Base-by-base conservation (phyloP, 2,329 filamentous ascomycete genomes). In the Cyphellophora europaea region DNA sequence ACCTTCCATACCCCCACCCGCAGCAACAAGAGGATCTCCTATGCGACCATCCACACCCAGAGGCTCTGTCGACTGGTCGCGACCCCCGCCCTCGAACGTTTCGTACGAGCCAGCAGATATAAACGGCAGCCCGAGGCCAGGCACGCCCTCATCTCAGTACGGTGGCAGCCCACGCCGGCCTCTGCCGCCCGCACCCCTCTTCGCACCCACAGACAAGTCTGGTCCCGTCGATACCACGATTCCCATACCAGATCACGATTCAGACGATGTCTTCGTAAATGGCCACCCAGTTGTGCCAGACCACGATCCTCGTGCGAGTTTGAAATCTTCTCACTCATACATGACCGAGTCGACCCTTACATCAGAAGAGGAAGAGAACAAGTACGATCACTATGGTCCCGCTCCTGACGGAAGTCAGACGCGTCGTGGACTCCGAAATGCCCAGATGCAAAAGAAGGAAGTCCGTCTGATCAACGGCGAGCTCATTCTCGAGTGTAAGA, bases 381-480 rank as follows among this genome's bases (percentile, higher is more conserved):
- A 87, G 53, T 69, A 75, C 15, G 81, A 62, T 34, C 78, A 87
- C 55, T 94, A 94, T 54, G 89, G 85, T 0, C 84, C 86, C 1
- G 89, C 87, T 1, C 91, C 91, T 0, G 75, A 82, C 36, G 86
- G 85, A 6, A 82, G 84, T 37, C 91, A 98, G 55, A 79, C 85
- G 53, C 77, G 91, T 37, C 75, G 91, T 51, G 91, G 91, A 37
- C 85, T 89, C 17, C 77, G 89, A 46, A 74, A 82, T 18, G 85
- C 86, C 3, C 85, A 94, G 51, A 89, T 89, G 75, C 77, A 82
- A 8, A 91, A 80, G 61, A 94, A 93, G 55, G 89, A 96, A 58
- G 91, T 98, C 36, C 80, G 86, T 51, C 74, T 98, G 29, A 93
- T 96, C 71, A 96, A 98, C 55, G 91, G 91, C 53, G 89, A 98